These are phyloP conservation scores for Cercospora brassicicola DNA, from an alignment of 2,329 filamentous ascomycete genomes.

Conservation along the genomic window DNA sequence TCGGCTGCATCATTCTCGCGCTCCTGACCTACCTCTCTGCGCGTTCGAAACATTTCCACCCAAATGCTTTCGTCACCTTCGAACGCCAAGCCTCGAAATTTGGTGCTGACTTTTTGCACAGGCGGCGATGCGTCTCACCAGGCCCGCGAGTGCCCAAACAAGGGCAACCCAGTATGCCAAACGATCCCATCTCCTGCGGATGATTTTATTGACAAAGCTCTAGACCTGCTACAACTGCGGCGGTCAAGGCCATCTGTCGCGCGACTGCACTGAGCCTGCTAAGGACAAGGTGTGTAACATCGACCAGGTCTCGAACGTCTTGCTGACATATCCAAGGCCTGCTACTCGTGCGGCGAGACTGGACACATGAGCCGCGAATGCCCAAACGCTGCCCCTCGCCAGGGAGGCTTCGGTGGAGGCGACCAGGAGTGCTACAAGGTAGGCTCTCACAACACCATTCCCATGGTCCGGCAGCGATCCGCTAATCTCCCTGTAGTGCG, in stretches of 20 bases:
- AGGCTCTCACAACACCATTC: not conserved
- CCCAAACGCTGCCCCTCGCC: constrained; percentile 50
- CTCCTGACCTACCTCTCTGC: not conserved
- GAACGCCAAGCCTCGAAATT: constrained; percentile 20
- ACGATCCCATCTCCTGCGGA: not conserved
- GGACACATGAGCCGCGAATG: constrained; percentile 94
- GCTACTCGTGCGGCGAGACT: constrained; percentile 69
- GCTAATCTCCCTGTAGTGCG: constrained; percentile 82
- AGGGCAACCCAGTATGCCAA: constrained; percentile 42
- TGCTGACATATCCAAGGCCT: constrained; percentile 40
- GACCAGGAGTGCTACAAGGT: constrained; percentile 49
- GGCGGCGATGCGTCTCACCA: constrained; percentile 53
- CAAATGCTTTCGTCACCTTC: not conserved
- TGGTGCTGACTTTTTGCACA: constrained; percentile 31
- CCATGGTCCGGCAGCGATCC: constrained; percentile 47
- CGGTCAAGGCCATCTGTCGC: constrained; percentile 58
- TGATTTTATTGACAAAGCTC: constrained; percentile 41
- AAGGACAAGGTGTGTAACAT: constrained; percentile 72
- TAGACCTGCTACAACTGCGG: constrained; percentile 50
- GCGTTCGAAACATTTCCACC: not conserved
- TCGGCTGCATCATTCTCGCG: not conserved
- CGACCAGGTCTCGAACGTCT: constrained; percentile 10
- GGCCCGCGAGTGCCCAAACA: constrained; percentile 53
- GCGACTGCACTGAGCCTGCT: constrained; percentile 84
- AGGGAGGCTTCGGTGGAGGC: constrained; percentile 50